Base-by-base conservation (phyloP, 208 protist genomes). In the Trypanosoma vivax region DNA sequence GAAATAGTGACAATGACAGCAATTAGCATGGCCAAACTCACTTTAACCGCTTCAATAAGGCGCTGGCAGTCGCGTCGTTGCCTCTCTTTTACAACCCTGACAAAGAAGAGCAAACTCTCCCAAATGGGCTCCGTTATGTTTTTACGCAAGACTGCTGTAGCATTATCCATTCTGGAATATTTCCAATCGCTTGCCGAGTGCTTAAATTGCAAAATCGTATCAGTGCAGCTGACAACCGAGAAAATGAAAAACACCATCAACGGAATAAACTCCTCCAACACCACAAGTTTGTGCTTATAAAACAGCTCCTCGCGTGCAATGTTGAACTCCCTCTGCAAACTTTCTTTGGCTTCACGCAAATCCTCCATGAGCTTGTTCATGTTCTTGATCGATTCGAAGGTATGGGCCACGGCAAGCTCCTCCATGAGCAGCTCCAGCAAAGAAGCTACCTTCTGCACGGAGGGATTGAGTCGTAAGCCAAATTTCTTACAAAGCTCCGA, bases 241-340 rank as follows among this genome's bases (percentile, higher is more conserved):
- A 94, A 94, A 29, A 94, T 65, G 64, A 87, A 94, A 59, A 90
- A 91, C 5, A 78, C 88, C 87, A 94, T 94, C 59, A 94, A 73
- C 11, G 87, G 87, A 37, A 94, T 80, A 59, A 90, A 94, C 52
- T 88, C 78, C 59, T 94, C 87, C 39, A 94, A 52, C 5, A 67
- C 65, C 65, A 58, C 55, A 27, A 75, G 69, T 50, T 65, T 76
- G 60, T 79, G 48, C 53, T 91, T 78, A 60, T 94, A 94, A 62
- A 94, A 90, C 35, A 94, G 62, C 51, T 57, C 57, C 41, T 76
- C 71, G n/a, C 87, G 77, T 5, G 83, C 75, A 7, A 63, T n/a
- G 35, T 59, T 50, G 68, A 76, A 94, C 25, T 71, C 67, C 18
- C 65, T 45, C 55, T 91, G 82, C 57, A 94, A 64, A 31, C 71